Base-by-base conservation (phyloP, 1,284 basidiomycete species). In the Microbotryomycetes sp. region DNA sequence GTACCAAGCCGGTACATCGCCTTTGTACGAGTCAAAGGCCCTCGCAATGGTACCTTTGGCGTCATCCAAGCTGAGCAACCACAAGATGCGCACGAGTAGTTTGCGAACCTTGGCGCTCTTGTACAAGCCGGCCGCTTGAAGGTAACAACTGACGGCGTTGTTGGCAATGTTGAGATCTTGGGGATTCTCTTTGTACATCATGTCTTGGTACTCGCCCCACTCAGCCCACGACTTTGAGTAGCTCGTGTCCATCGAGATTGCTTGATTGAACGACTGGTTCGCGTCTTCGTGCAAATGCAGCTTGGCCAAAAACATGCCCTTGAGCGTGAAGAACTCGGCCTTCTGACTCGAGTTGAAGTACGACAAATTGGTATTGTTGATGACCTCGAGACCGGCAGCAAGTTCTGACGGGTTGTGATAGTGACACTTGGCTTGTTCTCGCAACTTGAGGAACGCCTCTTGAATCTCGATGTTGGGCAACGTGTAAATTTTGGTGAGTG, bases 391-490 rank as follows among this genome's bases (percentile, higher is more conserved):
- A 47, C 97, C 97, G 12, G 91, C 88, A 65, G 89, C 86, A 65
- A 97, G 83, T 76, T 97, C 94, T 66, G 88, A 88, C 0, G 90
- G 88, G 72, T 90, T 92, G 76, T 97, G 92, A 77, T 96, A 97
- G 79, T 97, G 93, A 74, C 94, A 97, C 56, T 93, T 87, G n/a
- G 96, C 97, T 77, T 99, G 96, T 76, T 99, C 97, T 56, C 97
- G 87, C 36, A 99, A 83, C 78, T 99, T 99, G 64, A 98, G 81
- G 82, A 99, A 99, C 1, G 97, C 96, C 76, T 99, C 96, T 3
- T 96, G 96, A 70, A 99, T 99, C 78, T 99, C 96, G 78, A 98
- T 99, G 77, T 99, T 99, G 25, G 97, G 97, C 42, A 99, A 79
- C 1, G 92, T 96, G 78, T 99, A 99, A 73, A 99, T 99, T 80